Conservation (phyloP, 2,329 filamentous ascomycete species). For the Mollisiaceae sp. region DNA sequence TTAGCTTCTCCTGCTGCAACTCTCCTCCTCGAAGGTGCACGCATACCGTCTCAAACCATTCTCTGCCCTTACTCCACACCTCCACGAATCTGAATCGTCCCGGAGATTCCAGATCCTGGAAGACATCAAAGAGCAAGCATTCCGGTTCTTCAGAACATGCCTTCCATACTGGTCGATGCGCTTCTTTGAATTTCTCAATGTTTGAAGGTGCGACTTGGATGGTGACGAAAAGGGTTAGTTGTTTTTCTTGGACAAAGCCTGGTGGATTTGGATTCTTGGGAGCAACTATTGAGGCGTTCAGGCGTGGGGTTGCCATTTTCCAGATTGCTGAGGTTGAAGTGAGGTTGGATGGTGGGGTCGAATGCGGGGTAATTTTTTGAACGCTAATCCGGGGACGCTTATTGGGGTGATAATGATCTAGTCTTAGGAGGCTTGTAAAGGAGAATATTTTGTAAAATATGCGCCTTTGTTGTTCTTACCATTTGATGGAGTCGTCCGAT, state of each 20-base stretch:
- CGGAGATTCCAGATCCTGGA: neutral
- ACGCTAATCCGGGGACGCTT: neutral
- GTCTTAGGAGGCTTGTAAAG: neutral
- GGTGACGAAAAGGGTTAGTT: conserved; percentile 20
- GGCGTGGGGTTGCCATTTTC: conserved; percentile 7
- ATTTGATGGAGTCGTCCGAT: neutral
- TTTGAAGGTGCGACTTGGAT: conserved; percentile 9
- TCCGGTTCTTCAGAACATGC: conserved; percentile 7
- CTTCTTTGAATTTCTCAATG: conserved; percentile 18
- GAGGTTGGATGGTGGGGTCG: neutral
- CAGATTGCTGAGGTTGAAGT: neutral
- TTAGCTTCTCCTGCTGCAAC: neutral
- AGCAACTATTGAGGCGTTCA: conserved; percentile 11
- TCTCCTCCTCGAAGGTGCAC: neutral
- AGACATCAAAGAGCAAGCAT: conserved; percentile 7
- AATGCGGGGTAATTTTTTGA: neutral
- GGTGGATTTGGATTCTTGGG: neutral
- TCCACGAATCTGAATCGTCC: conserved; percentile 7
- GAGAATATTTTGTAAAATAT: neutral
- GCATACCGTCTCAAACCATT: conserved; percentile 11
- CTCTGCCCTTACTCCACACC: conserved; percentile 7
- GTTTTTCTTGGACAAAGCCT: neutral
- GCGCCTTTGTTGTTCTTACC: neutral
- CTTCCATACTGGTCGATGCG: conserved; percentile 16
- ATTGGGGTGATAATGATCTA: neutral